Evolutionary conservation across 257 asterid genomes (phyloP), one percentile per base, ranked within the genome.

Genomic region (Lycium ferocissimum): DNA sequence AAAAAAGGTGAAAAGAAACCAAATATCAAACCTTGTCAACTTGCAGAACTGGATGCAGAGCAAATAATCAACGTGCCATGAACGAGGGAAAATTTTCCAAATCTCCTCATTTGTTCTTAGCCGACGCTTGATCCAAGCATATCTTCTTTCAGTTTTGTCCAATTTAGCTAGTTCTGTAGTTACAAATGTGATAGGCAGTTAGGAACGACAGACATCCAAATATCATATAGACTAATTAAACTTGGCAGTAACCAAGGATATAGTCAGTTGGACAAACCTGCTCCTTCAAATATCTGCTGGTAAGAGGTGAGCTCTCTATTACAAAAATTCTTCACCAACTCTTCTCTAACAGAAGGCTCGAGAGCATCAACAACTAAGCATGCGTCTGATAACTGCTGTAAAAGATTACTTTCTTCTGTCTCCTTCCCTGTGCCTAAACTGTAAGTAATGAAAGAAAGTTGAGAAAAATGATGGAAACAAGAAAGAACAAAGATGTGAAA

Each of bases 341-440:
- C 99, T 89, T 96, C 99, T 89, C 99, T 93, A 56, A 96, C 99
- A 73, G 99, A 96, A 89, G 99, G 98, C 91, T 96, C 99, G 89
- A 96, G 89, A 84, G 99, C 98, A 93, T 96, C 99, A 86, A 96
- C 99, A 73, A 96, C 99, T 89, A 94, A 92, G 90, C 98, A 94
- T 72, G 99, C 98, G 80, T 96, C 98, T 84, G 99, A 94, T 83
- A 96, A 89, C 89, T 92, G 99, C 94, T 93, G 98, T 75, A 96
- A 92, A 87, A 93, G 91, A 90, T 93, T 94, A 88, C 89, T 91
- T 85, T 96, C 98, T 84, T 96, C 98, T 5, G 93, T 89, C 93
- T 96, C 99, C 91, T 95, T 96, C 81, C 99, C 98, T 84, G 97
- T 94, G 84, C 99, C 99, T 90, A 96, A 91, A 95, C 99, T 96